Base-by-base conservation (phyloP, 371 early-diverging fungal genomes). In the Lichtheimia ornata region DNA sequence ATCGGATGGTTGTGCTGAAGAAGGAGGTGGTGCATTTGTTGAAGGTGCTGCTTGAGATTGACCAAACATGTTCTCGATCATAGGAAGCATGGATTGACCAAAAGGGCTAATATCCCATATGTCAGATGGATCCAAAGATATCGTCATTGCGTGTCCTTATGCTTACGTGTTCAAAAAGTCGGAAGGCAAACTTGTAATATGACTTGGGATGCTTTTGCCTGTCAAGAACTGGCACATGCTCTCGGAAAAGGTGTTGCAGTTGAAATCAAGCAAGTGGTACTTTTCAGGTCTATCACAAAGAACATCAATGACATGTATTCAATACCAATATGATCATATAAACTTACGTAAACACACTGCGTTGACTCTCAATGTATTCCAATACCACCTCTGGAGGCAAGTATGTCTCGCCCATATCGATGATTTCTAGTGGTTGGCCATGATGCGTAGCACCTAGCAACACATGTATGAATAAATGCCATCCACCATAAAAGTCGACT, bases 261-360 rank as follows among this genome's bases (percentile, higher is more conserved):
- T 95, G 73, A 91, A 91, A 65, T 94, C 92, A 22, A 96, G 80
- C 44, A 96, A 68, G 69, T 96, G 95, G 63, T 96, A 96, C 62
- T 89, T 88, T 15, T 90, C 93, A 0, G 90, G 87, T 3, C 77
- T 74, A 53, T 59, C 27, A 41, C 5, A 40, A 17, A 12, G 3
- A 18, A 43, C 18, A 43, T 54, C 4, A 43, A 47, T 35, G 9
- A 9, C 5, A 35, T 6, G 35, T 5, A 35, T 35, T 9, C 2
- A 9, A 1, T 9, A 35, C 11, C 35, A 35, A 35, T 11, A 2
- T 22, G 9, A n/a, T 7, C n/a, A 18, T 28, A 4, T 13, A 27
- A 43, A 43, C 71, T 61, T 77, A 84, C 76, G 90, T 90, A 72
- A 87, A 90, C 2, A 75, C 64, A 15, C 72, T 66, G n/a, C 84